phyloP scores from a whole-genome alignment of 2,329 filamentous ascomycete genomes.

The Colletotrichum tanaceti region DNA sequence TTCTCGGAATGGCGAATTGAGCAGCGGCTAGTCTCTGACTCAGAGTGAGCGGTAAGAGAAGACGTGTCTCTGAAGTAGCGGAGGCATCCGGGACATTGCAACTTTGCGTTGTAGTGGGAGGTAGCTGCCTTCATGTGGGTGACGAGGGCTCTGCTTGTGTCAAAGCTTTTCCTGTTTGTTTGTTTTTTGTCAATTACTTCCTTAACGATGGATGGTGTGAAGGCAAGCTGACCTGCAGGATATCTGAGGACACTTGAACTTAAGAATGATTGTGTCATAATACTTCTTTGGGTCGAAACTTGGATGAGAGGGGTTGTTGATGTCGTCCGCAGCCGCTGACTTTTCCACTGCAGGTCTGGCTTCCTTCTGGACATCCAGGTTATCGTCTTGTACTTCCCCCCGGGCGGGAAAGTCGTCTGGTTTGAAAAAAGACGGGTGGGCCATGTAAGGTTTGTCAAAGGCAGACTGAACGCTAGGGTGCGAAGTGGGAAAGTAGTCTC shows the following conservation, averaged over 20 bases:
- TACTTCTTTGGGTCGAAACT: conserved; percentile 63
- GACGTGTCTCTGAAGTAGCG: conserved; percentile 54
- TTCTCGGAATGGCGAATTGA: conserved; percentile 55
- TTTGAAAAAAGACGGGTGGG: conserved; percentile 34
- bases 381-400: conserved; percentile 38
- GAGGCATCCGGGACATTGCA: conserved; percentile 60
- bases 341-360: conserved; percentile 43
- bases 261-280: conserved; percentile 54
- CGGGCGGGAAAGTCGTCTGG: conserved; percentile 31
- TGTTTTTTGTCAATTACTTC: conserved; percentile 31
- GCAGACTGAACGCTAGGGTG: conserved; percentile 30
- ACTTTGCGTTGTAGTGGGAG: conserved; percentile 51
- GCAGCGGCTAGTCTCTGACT: conserved; percentile 57
- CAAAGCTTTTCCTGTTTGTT: conserved; percentile 55
- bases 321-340: conserved; percentile 43
- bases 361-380: conserved; percentile 46
- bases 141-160: conserved; percentile 48
- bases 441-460: conserved; percentile 29
- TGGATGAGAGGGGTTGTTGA: conserved; percentile 58
- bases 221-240: conserved; percentile 60
- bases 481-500: conserved; percentile 39
- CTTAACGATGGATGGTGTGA: too few species aligned
- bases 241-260: conserved; percentile 65
- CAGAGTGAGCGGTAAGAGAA: conserved; percentile 61
- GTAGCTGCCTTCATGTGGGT: conserved; percentile 58